These are phyloP conservation scores for Chlamydomonas applanata DNA, from an alignment of 139 green algal genomes.

Conservation along the genomic window DNA sequence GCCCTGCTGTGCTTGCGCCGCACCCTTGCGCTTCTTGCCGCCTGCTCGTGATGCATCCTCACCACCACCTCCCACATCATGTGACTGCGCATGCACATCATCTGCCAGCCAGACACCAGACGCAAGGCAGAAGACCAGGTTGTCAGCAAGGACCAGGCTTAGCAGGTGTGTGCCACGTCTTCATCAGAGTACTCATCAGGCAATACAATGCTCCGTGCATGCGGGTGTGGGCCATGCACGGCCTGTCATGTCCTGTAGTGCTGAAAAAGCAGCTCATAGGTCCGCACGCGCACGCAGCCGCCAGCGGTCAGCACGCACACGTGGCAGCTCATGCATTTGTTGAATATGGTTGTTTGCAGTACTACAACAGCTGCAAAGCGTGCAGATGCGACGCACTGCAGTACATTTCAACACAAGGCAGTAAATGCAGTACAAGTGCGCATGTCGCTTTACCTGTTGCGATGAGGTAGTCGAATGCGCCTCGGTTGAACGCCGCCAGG, in stretches of 20 bases:
- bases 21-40: conserved; percentile 4
- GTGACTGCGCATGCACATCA: conserved; percentile 50
- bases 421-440: too few species aligned
- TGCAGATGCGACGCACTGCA: not conserved
- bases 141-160: too few species aligned
- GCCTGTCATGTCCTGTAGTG: too few species aligned
- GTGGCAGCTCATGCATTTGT: too few species aligned
- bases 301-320: too few species aligned
- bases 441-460: conserved; percentile 57
- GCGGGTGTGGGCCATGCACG: too few species aligned
- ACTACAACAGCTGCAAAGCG: not conserved
- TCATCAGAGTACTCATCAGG: too few species aligned
- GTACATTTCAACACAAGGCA: too few species aligned
- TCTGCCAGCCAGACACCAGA: conserved; percentile 34
- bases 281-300: too few species aligned
- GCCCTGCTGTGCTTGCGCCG: not conserved
- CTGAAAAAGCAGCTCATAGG: too few species aligned
- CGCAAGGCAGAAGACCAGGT: not conserved
- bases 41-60: not conserved
- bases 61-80: conserved; percentile 13
- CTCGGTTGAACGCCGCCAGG: conserved; percentile 59
- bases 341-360: conserved; percentile 1
- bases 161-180: too few species aligned
- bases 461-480: conserved; percentile 92
- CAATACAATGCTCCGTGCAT: too few species aligned